Conservation (phyloP, 2,329 filamentous ascomycete genomes). For the Ophiostoma sp. region DNA sequence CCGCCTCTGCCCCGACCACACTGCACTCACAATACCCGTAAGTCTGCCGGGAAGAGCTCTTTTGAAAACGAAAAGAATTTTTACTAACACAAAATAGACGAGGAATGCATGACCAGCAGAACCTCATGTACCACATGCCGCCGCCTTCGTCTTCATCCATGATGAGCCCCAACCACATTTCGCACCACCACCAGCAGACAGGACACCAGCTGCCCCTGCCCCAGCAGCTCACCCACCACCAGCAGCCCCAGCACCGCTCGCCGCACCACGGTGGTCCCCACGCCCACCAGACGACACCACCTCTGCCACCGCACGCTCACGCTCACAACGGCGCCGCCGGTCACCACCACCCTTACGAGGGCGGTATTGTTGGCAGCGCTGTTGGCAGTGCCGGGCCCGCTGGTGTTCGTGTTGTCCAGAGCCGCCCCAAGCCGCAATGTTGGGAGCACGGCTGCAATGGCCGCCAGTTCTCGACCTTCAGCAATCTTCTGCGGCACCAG, state of each 20-base stretch:
- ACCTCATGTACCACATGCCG: constrained; percentile 38
- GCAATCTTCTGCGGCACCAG: constrained; percentile 89
- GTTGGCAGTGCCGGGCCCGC: constrained; percentile 39
- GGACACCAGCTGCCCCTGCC: constrained; percentile 20
- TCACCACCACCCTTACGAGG: constrained; percentile 18
- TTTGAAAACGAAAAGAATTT: constrained; percentile 26
- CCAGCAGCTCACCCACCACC: constrained; percentile 27
- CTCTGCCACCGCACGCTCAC: constrained; percentile 14
- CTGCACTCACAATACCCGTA: constrained; percentile 39
- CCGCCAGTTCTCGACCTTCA: constrained; percentile 92
- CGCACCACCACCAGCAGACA: constrained; percentile 22
- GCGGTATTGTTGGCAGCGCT: constrained; percentile 3
- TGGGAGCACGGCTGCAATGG: constrained; percentile 98
- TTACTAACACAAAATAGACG: constrained; percentile 3
- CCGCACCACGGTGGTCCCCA: constrained; percentile 17
- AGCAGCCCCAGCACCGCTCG: constrained; percentile 21
- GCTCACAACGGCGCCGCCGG: not conserved
- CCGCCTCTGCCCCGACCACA: constrained; percentile 34
- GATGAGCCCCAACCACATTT: constrained; percentile 18
- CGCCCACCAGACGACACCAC: not conserved
- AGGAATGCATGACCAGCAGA: constrained; percentile 27
- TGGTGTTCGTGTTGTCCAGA: constrained; percentile 69
- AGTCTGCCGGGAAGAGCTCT: constrained; percentile 20
- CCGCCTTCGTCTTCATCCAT: constrained; percentile 25
- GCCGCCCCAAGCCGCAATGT: constrained; percentile 88